Evolutionary conservation across 2,329 filamentous ascomycete species (phyloP).

Genomic region (Sporothrix mexicana): DNA sequence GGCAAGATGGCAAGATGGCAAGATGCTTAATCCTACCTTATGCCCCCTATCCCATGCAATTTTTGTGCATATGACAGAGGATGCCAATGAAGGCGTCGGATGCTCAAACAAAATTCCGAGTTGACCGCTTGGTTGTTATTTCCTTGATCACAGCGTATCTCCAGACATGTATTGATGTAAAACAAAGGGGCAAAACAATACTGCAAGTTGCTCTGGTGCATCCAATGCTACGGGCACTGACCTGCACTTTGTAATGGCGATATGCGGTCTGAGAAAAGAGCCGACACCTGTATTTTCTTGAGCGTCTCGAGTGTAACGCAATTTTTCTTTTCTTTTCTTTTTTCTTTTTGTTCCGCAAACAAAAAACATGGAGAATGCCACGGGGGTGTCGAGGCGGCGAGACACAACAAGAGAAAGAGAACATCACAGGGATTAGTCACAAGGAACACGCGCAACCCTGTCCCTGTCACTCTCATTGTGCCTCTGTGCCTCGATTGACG

Average conservation of each 20-base stretch:
- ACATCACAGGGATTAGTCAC: neutral
- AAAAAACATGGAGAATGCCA: constrained; percentile 13
- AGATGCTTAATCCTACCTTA: constrained; percentile 14
- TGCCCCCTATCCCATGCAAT: neutral
- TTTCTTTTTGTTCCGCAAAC: neutral
- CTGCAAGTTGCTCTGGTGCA: neutral
- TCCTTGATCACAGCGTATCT: neutral
- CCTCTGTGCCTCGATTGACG: neutral
- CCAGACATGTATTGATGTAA: neutral
- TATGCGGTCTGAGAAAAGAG: neutral
- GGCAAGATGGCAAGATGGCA: neutral
- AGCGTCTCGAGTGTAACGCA: neutral
- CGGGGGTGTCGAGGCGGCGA: neutral
- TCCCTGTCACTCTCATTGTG: neutral
- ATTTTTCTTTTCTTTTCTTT: no score
- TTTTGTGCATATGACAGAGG: neutral
- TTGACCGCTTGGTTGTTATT: neutral
- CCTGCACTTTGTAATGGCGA: constrained; percentile 21
- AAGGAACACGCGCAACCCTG: constrained; percentile 2
- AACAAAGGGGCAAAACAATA: neutral
- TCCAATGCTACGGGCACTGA: constrained; percentile 2
- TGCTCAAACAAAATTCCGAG: neutral
- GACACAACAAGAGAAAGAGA: neutral
- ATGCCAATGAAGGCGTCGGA: neutral
- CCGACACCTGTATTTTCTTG: neutral